A percentile compares a stretch with the other conserved stretches of the same genome.
Conservation (phyloP, 306 rosid genomes). For the Oxytropis ochrocephala region DNA sequence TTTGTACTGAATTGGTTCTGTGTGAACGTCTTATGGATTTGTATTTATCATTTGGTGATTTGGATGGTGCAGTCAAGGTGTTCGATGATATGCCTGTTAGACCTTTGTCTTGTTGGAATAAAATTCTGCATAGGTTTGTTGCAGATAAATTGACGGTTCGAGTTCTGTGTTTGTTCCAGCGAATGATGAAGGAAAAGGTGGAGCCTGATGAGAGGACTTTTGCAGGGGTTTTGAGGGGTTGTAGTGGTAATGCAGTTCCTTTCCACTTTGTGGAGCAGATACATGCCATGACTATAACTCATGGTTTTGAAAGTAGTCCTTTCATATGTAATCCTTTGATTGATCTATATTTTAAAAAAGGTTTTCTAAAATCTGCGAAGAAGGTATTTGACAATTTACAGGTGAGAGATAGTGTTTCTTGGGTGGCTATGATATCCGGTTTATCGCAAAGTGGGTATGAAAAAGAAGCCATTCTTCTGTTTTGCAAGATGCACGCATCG, state of each 20-base stretch:
- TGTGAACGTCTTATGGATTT: constrained; percentile 41
- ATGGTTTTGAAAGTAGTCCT: constrained; percentile 50
- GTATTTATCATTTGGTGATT: constrained; percentile 44
- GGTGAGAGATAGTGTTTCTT: constrained; percentile 61
- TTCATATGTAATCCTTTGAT: constrained; percentile 60
- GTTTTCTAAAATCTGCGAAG: constrained; percentile 50
- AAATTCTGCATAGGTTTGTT: constrained; percentile 37
- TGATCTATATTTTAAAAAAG: constrained; percentile 59
- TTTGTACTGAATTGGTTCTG: constrained; percentile 33
- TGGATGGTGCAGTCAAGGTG: constrained; percentile 39
- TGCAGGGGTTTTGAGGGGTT: constrained; percentile 59
- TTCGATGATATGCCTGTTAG: constrained; percentile 50
- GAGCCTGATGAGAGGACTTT: constrained; percentile 46
- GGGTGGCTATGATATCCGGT: constrained; percentile 89
- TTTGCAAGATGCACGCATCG: constrained; percentile 55
- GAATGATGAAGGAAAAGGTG: constrained; percentile 44
- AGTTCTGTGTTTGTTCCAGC: constrained; percentile 35
- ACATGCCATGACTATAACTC: constrained; percentile 52
- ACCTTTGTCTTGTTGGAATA: constrained; percentile 56
- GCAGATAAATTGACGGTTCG: constrained; percentile 26
- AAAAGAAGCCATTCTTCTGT: constrained; percentile 62
- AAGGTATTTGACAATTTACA: constrained; percentile 48
- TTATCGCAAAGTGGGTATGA: constrained; percentile 63
- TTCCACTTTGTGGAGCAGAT: constrained; percentile 48
- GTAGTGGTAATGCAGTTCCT: constrained; percentile 40